phyloP scores from a whole-genome alignment of 768 basidiomycete genomes.

The Termitomyces sp. region DNA sequence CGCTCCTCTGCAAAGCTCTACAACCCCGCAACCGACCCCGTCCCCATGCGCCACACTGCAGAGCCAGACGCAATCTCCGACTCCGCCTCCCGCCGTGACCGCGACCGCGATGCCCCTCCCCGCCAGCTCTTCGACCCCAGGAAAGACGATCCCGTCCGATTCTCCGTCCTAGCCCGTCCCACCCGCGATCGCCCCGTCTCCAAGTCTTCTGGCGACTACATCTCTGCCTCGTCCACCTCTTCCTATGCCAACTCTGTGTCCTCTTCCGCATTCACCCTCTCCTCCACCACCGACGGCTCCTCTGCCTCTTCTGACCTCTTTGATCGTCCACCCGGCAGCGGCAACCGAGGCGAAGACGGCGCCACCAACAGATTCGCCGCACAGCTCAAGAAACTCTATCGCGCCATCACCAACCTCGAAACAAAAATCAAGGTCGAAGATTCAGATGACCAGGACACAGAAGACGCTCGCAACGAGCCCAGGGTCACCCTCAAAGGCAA shows the following conservation, averaged over 20 bases:
- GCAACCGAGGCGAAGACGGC: conserved; percentile 51
- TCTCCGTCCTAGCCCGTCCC: conserved; percentile 63
- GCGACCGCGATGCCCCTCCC: conserved; percentile 30
- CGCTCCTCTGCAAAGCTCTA: conserved; percentile 51
- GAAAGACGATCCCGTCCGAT: conserved; percentile 88
- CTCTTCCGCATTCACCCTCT: conserved; percentile 71
- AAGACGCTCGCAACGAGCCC: conserved; percentile 39
- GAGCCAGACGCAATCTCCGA: conserved; percentile 71
- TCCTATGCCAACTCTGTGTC: conserved; percentile 69
- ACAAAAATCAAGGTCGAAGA: conserved; percentile 67
- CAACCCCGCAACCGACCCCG: conserved; percentile 71
- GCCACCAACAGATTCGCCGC: conserved; percentile 63
- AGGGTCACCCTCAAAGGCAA: conserved; percentile 45
- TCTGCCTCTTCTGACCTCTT: conserved; percentile 72
- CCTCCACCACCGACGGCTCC: conserved; percentile 75
- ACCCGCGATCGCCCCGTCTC: conserved; percentile 45
- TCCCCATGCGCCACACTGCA: conserved; percentile 56
- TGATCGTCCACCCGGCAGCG: conserved; percentile 45
- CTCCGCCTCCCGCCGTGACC: conserved; percentile 42
- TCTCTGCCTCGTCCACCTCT: conserved; percentile 74
- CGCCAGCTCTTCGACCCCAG: conserved; percentile 85
- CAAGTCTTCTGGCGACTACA: conserved; percentile 65
- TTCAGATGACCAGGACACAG: conserved; percentile 46
- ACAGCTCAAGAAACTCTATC: conserved; percentile 81
- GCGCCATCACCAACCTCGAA: conserved; percentile 79